Conservation (phyloP, 768 basidiomycete genomes). For the Mycena haematopus region DNA sequence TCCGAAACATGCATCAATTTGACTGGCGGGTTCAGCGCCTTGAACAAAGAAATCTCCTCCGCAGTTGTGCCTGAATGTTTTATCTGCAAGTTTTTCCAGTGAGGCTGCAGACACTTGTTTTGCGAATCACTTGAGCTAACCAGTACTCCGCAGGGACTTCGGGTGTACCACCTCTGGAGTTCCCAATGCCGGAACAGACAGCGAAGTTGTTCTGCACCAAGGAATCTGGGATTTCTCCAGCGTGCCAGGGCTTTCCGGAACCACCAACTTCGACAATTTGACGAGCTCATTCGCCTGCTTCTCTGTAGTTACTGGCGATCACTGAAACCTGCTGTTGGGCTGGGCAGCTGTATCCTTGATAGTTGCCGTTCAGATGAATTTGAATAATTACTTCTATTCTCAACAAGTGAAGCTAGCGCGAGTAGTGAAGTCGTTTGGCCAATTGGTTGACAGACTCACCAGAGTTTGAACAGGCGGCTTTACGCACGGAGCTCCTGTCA, state of each 20-base stretch:
- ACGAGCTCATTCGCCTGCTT: not conserved
- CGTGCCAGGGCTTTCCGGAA: not conserved
- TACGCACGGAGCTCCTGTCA: too few relatives aligned
- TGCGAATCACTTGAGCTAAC: not conserved
- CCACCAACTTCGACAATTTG: constrained; percentile 1
- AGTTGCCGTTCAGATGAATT: too few relatives aligned
- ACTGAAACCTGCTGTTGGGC: too few relatives aligned
- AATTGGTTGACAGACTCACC: too few relatives aligned
- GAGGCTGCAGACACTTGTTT: not conserved
- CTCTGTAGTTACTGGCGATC: not conserved
- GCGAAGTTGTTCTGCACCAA: not conserved
- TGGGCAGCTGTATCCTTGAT: too few relatives aligned
- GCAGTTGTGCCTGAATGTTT: not conserved
- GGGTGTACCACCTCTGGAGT: not conserved
- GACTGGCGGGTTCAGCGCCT: constrained; percentile 5
- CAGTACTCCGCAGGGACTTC: not conserved
- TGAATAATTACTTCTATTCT: too few relatives aligned
- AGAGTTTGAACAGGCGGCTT: too few relatives aligned
- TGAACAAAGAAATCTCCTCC: constrained; percentile 8
- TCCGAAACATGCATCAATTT: constrained; percentile 9
- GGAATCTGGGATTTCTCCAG: not conserved
- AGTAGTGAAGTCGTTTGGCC: too few relatives aligned
- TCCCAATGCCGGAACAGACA: not conserved
- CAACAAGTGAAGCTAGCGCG: too few relatives aligned
- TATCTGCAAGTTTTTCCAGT: constrained; percentile 11